phyloP scores from a whole-genome alignment of 441 rosid species.

The Jatropha multifida region DNA sequence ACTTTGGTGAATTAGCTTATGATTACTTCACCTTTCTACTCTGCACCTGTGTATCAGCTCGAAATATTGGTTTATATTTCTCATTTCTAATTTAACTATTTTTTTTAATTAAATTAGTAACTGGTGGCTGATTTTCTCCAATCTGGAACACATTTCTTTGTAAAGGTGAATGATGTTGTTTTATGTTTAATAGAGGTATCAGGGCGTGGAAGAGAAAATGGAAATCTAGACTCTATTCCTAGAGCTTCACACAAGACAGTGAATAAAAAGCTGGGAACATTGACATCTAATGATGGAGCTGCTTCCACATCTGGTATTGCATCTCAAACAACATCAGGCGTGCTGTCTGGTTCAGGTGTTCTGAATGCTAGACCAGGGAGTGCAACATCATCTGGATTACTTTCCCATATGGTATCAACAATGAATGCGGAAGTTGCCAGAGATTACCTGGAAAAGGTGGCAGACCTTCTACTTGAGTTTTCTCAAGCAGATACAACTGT shows the following conservation, averaged over 20 bases:
- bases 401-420: constrained; percentile 82
- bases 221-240: constrained; percentile 62
- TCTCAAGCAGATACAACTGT: constrained; percentile 93
- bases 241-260: constrained; percentile 53
- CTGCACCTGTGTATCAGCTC: background rate
- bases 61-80: background rate
- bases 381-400: constrained; percentile 87
- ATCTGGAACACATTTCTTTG: background rate
- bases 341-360: constrained; percentile 94
- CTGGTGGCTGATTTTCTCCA: constrained; percentile 2
- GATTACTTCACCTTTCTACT: background rate
- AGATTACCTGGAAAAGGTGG: constrained; percentile 94
- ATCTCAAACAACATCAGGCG: constrained; percentile 93
- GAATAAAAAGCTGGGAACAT: constrained; percentile 57
- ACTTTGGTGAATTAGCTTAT: background rate
- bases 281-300: constrained; percentile 55
- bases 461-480: constrained; percentile 94
- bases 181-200: constrained; percentile 64
- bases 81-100: background rate
- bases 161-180: constrained; percentile 5
- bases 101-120: background rate
- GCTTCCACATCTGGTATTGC: constrained; percentile 76
- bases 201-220: constrained; percentile 76
- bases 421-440: constrained; percentile 78
- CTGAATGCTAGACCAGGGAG: constrained; percentile 93